These are phyloP conservation scores for Bryoerythrophyllum caledonicum DNA, from an alignment of 225 moss, liverwort and hornwort genomes.

Conservation along the genomic window DNA sequence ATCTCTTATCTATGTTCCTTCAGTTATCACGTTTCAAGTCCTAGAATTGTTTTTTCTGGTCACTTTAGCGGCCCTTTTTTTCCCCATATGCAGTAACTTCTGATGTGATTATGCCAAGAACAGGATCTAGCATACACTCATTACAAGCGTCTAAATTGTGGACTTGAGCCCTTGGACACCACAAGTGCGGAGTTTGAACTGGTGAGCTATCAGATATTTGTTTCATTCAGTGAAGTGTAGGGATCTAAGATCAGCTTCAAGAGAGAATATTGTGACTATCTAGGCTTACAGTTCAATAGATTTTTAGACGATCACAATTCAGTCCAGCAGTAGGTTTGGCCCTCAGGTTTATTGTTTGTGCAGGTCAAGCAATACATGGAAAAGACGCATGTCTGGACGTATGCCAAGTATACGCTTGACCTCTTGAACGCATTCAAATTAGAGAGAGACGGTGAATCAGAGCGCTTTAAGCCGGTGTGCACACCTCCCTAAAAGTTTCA, in stretches of 20 bases:
- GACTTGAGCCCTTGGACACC: constrained; percentile 63
- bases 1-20: background rate
- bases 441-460: constrained; percentile 68
- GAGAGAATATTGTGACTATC: background rate
- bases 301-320: background rate
- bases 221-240: background rate
- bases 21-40: background rate
- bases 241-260: background rate
- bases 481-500: constrained; percentile 2
- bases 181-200: constrained; percentile 53
- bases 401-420: constrained; percentile 55
- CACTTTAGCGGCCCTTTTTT: constrained; percentile 11
- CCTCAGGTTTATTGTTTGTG: constrained; percentile 3
- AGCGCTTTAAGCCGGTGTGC: constrained; percentile 69
- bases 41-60: background rate
- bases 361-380: constrained; percentile 72
- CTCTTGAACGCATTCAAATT: constrained; percentile 70
- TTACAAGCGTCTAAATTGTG: constrained; percentile 77
- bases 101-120: constrained; percentile 19
- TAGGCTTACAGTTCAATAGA: background rate
- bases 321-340: constrained; percentile 9
- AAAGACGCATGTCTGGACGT: constrained; percentile 75
- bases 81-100: background rate
- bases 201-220: constrained; percentile 43
- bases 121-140: constrained; percentile 68